These are phyloP conservation scores for Fonsecaea monophora DNA, from an alignment of 2,329 filamentous ascomycete genomes.

Conservation along the genomic window DNA sequence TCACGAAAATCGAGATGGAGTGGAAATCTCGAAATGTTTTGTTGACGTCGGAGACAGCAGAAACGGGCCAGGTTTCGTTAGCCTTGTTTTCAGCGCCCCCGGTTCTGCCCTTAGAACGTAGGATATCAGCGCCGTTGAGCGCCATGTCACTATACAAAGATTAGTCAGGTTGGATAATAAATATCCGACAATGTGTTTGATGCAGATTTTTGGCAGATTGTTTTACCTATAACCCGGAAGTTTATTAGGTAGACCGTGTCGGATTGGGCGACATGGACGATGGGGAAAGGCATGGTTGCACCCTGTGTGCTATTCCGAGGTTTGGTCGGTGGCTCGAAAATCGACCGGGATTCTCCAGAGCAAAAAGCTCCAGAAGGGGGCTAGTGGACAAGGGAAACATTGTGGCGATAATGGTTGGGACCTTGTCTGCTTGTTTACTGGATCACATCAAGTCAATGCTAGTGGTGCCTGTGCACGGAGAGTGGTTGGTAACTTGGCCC, in stretches of 20 bases:
- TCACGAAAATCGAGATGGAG: constrained; percentile 6
- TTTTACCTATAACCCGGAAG: constrained; percentile 20
- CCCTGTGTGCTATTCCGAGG: constrained; percentile 10
- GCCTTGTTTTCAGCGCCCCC: neutral
- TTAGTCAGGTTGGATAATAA: constrained; percentile 23
- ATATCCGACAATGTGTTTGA: constrained; percentile 14
- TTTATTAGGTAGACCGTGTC: neutral
- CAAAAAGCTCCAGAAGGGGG: constrained; percentile 1
- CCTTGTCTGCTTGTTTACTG: constrained; percentile 20
- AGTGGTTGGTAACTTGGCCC: neutral
- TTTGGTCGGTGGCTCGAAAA: constrained; percentile 4
- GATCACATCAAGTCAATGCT: constrained; percentile 7
- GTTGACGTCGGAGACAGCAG: neutral
- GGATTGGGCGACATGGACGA: neutral
- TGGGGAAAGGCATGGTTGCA: neutral
- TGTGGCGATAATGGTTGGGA: constrained; percentile 4
- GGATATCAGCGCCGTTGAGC: constrained; percentile 24
- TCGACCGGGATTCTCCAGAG: constrained; percentile 29
- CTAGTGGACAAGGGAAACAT: neutral
- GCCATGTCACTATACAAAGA: neutral
- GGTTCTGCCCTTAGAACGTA: neutral
- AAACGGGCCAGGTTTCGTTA: neutral
- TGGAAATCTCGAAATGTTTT: constrained; percentile 14
- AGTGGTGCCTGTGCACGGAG: neutral
- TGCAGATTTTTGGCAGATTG: constrained; percentile 19